Evolutionary conservation across 2,329 filamentous ascomycete genomes (phyloP).

Genomic region (Penicillium concentricum): DNA sequence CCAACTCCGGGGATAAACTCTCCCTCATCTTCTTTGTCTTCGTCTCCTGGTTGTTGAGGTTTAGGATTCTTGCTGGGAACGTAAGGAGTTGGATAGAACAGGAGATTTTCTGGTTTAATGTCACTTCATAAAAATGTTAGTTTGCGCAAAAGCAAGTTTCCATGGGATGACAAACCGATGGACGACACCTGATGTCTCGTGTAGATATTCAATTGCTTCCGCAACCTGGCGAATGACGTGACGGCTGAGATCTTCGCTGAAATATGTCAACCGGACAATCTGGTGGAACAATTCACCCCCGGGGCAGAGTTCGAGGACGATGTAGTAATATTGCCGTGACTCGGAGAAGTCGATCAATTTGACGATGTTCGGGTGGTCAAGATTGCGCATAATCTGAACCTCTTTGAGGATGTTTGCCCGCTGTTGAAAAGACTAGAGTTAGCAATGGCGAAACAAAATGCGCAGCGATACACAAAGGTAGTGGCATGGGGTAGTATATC

Average conservation of each 20-base stretch:
- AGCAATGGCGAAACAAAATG: conserved; percentile 17
- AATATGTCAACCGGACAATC: conserved; percentile 96
- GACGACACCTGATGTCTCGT: conserved; percentile 92
- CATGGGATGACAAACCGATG: conserved; percentile 69
- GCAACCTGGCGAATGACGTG: conserved; percentile 96
- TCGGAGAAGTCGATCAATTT: conserved; percentile 92
- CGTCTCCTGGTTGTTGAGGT: conserved; percentile 80
- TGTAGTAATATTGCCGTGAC: conserved; percentile 94
- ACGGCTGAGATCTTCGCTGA: conserved; percentile 90
- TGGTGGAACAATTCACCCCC: conserved; percentile 98
- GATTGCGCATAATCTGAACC: conserved; percentile 95
- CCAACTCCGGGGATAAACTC: conserved; percentile 83
- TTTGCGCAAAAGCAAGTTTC: neutral
- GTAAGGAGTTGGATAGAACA: conserved; percentile 85
- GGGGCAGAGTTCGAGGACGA: conserved; percentile 89
- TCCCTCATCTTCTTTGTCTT: conserved; percentile 96
- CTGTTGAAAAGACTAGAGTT: conserved; percentile 51
- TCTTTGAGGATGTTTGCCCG: conserved; percentile 97
- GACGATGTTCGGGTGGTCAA: conserved; percentile 95
- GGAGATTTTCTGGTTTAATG: conserved; percentile 96
- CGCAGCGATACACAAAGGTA: conserved; percentile 19
- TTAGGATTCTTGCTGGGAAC: conserved; percentile 77
- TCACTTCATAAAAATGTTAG: conserved; percentile 26
- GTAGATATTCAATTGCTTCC: conserved; percentile 88
- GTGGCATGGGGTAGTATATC: neutral